Evolutionary conservation across 2,329 filamentous ascomycete genomes (phyloP).

Genomic region (Fusarium cyanostomum): DNA sequence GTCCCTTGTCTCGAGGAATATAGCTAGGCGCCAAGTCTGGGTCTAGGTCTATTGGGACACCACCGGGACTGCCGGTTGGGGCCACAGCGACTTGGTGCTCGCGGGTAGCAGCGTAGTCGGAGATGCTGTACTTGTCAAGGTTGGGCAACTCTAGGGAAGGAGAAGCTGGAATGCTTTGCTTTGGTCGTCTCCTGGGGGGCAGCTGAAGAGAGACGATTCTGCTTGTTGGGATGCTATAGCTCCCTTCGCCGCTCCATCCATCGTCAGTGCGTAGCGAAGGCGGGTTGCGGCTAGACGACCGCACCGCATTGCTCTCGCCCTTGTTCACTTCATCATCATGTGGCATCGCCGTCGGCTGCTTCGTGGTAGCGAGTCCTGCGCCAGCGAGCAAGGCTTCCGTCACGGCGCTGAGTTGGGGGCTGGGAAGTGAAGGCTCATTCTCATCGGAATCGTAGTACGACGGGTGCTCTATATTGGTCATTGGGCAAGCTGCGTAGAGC

Average conservation of each 20-base stretch:
- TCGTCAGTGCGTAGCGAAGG: background rate
- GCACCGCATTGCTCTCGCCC: background rate
- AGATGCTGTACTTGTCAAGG: too few relatives aligned
- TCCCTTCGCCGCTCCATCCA: background rate
- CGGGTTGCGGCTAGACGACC: background rate
- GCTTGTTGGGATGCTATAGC: too few relatives aligned
- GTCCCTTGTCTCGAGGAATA: too few relatives aligned
- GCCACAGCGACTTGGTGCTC: too few relatives aligned
- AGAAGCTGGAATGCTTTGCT: too few relatives aligned
- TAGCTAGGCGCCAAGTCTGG: too few relatives aligned
- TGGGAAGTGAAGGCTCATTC: background rate
- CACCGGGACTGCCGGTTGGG: too few relatives aligned
- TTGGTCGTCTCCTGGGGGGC: too few relatives aligned
- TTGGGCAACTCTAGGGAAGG: too few relatives aligned
- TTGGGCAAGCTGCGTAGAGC: background rate
- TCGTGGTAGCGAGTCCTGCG: background rate
- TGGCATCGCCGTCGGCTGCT: background rate
- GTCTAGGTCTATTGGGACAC: too few relatives aligned
- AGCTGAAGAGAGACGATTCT: too few relatives aligned
- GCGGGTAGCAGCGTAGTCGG: too few relatives aligned
- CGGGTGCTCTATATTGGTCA: background rate
- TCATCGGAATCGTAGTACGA: background rate
- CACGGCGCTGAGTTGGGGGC: background rate
- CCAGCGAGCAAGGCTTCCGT: background rate
- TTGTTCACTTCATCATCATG: background rate